Conservation (phyloP, 805 yeast genomes). For the Suhomyces vadensis region DNA sequence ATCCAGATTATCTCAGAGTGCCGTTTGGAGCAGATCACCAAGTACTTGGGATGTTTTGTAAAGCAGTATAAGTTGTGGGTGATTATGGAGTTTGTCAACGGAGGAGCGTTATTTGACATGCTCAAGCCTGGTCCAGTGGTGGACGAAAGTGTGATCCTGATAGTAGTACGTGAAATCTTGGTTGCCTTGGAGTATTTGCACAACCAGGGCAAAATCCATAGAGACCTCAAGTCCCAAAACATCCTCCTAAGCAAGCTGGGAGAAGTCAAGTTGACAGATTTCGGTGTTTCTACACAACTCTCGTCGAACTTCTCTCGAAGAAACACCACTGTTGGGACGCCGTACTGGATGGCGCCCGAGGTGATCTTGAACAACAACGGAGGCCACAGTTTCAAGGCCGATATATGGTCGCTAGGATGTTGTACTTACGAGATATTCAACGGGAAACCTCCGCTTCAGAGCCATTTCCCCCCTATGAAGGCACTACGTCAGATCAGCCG, state of each 20-base stretch:
- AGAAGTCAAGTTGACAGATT: slow-evolving; percentile 45
- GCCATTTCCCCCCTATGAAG: slow-evolving; percentile 42
- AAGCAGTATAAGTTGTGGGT: slow-evolving; percentile 73
- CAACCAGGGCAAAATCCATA: slow-evolving; percentile 72
- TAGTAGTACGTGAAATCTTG: slow-evolving; percentile 55
- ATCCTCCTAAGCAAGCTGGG: slow-evolving; percentile 39
- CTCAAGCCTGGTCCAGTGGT: slow-evolving; percentile 58
- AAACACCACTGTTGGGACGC: slow-evolving; percentile 55
- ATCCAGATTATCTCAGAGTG: slow-evolving; percentile 70
- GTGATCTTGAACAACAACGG: slow-evolving; percentile 58
- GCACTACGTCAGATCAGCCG: slow-evolving; percentile 41
- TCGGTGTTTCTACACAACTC: slow-evolving; percentile 47
- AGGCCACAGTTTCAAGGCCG: slow-evolving; percentile 60
- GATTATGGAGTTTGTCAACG: slow-evolving; percentile 78
- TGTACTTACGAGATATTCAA: slow-evolving; percentile 71
- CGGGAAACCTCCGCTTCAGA: slow-evolving; percentile 69
- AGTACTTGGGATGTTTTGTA: slow-evolving; percentile 70
- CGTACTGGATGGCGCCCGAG: slow-evolving; percentile 69
- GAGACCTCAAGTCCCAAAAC: slow-evolving; percentile 46
- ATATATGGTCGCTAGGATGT: slow-evolving; percentile 79
- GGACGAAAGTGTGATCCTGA: slow-evolving; percentile 52
- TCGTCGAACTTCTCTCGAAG: slow-evolving; percentile 43
- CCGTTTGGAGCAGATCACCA: slow-evolving; percentile 59
- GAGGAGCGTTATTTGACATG: slow-evolving; percentile 72
- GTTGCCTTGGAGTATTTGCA: slow-evolving; percentile 68